A percentile compares a stretch with the other conserved stretches of the same genome.
Conservation (phyloP, 176 grass and related monocot genomes). For the Paspalum notatum region DNA sequence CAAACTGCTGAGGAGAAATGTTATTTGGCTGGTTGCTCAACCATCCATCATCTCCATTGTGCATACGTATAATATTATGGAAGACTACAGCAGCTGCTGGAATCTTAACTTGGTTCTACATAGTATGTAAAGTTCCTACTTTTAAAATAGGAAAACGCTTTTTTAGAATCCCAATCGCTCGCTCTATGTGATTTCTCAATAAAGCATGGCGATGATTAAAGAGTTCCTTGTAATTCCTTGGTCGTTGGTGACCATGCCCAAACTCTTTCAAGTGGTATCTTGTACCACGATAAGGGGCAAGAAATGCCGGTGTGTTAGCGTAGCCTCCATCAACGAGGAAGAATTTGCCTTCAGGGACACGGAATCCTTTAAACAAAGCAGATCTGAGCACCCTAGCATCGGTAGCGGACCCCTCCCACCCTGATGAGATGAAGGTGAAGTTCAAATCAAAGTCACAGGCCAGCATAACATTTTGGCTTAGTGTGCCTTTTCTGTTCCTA, state of each 20-base stretch:
- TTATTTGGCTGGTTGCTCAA: not conserved
- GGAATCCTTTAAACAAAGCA: not conserved
- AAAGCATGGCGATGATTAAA: not conserved
- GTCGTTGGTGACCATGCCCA: not conserved
- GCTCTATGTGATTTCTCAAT: not conserved
- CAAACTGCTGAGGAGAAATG: not conserved
- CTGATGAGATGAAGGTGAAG: not conserved
- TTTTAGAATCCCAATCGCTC: not conserved
- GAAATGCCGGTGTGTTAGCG: not conserved
- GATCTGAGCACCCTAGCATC: not conserved
- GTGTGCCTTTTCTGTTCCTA: not conserved
- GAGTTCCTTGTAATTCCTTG: not conserved
- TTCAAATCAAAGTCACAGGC: not conserved
- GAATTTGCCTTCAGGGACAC: not conserved
- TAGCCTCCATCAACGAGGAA: not conserved
- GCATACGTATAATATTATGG: not conserved
- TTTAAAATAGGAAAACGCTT: constrained; percentile 5
- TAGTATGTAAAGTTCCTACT: not conserved
- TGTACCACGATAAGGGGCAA: not conserved
- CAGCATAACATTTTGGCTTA: not conserved
- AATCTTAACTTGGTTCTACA: not conserved
- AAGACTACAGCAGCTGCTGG: not conserved
- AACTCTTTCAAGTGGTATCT: not conserved
- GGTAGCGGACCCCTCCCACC: not conserved
- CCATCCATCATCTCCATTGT: not conserved